phyloP scores from a whole-genome alignment of 495 filamentous ascomycete genomes.

The Staphylotrichum tortipilum region DNA sequence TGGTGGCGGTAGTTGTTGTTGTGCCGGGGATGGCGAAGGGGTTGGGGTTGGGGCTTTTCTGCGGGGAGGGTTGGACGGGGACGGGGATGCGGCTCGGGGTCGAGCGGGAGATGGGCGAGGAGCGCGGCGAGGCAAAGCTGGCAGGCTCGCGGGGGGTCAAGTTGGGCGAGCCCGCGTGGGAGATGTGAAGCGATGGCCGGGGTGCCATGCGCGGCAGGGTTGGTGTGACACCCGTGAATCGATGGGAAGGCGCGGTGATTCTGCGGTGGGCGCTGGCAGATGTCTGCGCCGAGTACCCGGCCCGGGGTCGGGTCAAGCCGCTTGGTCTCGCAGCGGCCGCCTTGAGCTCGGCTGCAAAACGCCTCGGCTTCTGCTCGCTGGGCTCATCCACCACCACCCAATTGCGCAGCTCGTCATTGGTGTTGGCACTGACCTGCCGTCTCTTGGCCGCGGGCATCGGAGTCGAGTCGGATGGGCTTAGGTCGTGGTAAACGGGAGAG shows the following conservation, averaged over 20 bases:
- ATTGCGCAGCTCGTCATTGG: conserved; percentile 50
- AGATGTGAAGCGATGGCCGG: conserved; percentile 30
- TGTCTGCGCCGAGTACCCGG: conserved; percentile 15
- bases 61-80: conserved; percentile 6
- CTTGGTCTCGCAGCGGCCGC: conserved; percentile 5
- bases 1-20: not conserved
- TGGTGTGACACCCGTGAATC: conserved; percentile 22
- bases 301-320: conserved; percentile 5
- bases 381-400: conserved; percentile 66
- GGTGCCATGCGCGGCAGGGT: conserved; percentile 13
- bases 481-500: conserved; percentile 21
- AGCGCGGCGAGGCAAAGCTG: conserved; percentile 44
- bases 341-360: conserved; percentile 13
- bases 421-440: conserved; percentile 39
- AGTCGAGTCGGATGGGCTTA: conserved; percentile 33
- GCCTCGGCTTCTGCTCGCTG: conserved; percentile 16
- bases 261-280: conserved; percentile 21
- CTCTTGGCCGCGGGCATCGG: conserved; percentile 42
- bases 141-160: conserved; percentile 37
- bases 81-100: conserved; percentile 35
- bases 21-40: conserved; percentile 10
- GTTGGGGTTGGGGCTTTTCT: conserved; percentile 18
- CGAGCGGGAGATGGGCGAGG: conserved; percentile 16
- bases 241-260: conserved; percentile 31
- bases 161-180: conserved; percentile 38